Evolutionary conservation across 352 stramenopile genomes (phyloP), one percentile per base, ranked within the genome.

Genomic region (Globisporangium rhizosaccharum): DNA sequence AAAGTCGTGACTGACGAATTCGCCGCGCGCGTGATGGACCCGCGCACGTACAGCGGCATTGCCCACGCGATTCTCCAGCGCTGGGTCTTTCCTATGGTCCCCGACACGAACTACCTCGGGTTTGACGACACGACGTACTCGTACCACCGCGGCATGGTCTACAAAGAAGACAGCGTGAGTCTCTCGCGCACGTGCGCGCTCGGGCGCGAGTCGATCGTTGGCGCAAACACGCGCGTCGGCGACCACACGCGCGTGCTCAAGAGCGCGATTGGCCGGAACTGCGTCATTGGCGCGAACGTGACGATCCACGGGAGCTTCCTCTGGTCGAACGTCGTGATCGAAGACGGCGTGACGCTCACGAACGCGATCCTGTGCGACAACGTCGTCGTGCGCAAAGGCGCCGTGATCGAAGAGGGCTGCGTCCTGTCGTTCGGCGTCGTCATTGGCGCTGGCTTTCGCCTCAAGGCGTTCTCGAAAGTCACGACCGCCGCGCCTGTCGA

Each of bases 1-100:
- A 88, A 98, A 63, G 73, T 99, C 15, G 71, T 98, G 3, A 81
- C 76, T 42, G 89, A 94, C 46, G 85, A 90, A 57, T 99, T 98
- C 77, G 96, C 95, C 0, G 94, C 92, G 26, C 73, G 94, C n/a
- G 84, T 98, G 25, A 87, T 97, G 61, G 95, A 98, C 71, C 94
- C 94, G 41, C 75, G 89, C 45, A 97, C 92, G 33, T 98, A 98
- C 76, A 79, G 90, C 30, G 82, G 86, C 51, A 88, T 98, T 52
- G 97, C 87, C 18, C 78, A 87, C 52, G 96, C 98, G 53, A 89
- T 99, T 53, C 69, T 99, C 26, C 81, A 92, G 67, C 88, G 96
- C 37, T 99, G 96, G 96, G 92, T 93, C 54, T 98, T 98, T 68
- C 96, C 96, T 4, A 82, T 98, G 55, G 96, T 98, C 17, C 93